phyloP scores from a whole-genome alignment of 106 monocot genomes.

The Gastrodia elata region DNA sequence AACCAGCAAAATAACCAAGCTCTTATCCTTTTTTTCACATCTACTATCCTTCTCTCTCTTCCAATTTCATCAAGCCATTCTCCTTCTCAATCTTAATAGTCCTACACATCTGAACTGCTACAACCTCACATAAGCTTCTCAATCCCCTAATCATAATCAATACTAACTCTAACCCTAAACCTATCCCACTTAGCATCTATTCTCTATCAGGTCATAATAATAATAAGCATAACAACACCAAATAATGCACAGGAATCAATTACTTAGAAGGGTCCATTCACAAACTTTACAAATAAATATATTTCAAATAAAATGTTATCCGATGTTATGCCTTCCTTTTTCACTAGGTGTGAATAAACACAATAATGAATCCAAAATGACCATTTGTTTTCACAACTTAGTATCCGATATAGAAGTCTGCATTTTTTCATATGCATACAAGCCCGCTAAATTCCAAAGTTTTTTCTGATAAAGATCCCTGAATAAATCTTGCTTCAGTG shows the following conservation, averaged over 20 bases:
- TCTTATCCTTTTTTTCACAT: too few relatives aligned
- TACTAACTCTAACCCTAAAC: too few relatives aligned
- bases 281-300: neutral
- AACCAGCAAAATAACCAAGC: too few relatives aligned
- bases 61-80: too few relatives aligned
- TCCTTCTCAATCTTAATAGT: too few relatives aligned
- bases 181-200: neutral
- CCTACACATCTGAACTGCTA: too few relatives aligned
- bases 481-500: neutral
- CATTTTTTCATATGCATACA: neutral
- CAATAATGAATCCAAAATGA: neutral
- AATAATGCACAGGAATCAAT: too few relatives aligned
- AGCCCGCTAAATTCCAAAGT: neutral
- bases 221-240: too few relatives aligned
- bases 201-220: too few relatives aligned
- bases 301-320: neutral
- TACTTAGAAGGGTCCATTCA: neutral
- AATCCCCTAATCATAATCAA: too few relatives aligned
- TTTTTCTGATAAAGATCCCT: neutral
- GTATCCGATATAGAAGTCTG: neutral
- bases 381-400: neutral
- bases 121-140: too few relatives aligned
- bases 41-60: too few relatives aligned
- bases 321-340: neutral
- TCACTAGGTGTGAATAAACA: neutral